Evolutionary conservation across 495 filamentous ascomycete species (phyloP).

Genomic region (Penicillium malachiteum): DNA sequence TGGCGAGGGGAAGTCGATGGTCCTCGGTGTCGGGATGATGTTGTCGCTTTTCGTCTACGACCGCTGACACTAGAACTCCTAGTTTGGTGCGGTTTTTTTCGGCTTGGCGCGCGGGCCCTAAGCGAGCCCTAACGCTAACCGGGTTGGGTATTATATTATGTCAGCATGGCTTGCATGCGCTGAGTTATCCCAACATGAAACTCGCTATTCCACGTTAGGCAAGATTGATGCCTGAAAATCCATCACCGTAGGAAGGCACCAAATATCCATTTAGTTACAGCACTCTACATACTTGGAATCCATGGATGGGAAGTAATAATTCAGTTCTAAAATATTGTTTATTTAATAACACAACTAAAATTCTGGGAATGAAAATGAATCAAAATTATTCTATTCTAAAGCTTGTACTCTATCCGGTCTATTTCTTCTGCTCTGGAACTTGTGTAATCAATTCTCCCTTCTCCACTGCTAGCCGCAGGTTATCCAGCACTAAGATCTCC

Average conservation of each 20-base stretch:
- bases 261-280: too few species aligned
- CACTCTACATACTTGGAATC: too few species aligned
- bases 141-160: conserved; percentile 11
- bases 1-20: conserved; percentile 47
- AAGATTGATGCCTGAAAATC: neutral
- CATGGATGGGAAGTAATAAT: too few species aligned
- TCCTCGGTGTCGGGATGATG: conserved; percentile 48
- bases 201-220: neutral
- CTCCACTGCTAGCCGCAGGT: conserved; percentile 62
- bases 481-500: conserved; percentile 72
- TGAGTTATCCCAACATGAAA: conserved; percentile 1
- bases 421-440: conserved; percentile 65
- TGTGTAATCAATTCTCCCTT: conserved; percentile 65
- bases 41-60: conserved; percentile 48
- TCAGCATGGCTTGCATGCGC: neutral
- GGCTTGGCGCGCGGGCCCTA: conserved; percentile 47
- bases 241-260: neutral
- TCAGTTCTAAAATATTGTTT: too few species aligned
- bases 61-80: conserved; percentile 36
- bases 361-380: neutral
- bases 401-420: neutral
- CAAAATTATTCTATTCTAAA: neutral
- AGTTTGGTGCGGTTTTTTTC: conserved; percentile 46
- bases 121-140: conserved; percentile 50
- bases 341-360: too few species aligned